Evolutionary conservation across 192 early-diverging fungal species (phyloP), one percentile per base, ranked within the genome.

Genomic region (Spizellomyces punctatus): DNA sequence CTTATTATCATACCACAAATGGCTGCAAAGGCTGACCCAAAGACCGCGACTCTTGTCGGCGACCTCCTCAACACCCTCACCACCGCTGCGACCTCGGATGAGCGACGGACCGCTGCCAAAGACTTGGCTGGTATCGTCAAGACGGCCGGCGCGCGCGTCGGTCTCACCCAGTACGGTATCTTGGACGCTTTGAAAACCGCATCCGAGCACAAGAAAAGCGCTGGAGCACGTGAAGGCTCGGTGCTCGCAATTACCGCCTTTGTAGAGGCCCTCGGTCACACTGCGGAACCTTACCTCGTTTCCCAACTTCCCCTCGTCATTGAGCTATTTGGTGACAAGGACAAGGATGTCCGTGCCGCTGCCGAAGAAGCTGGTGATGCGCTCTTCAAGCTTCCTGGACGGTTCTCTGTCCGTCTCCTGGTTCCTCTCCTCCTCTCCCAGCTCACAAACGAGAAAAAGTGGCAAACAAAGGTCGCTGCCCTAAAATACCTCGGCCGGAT

Each of bases 361-460:
- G 76, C 79, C 57, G 68, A 76, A 36, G 70, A 59, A 46, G 84
- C 84, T 22, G 79, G 48, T 46, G 75, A 81, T 50, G 79, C 79
- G 41, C 67, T 85, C 58, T 63, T 85, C 47, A 75, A 78, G 36
- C 78, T 81, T 64, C 77, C 80, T 14, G 75, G 68, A 45, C 66
- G 73, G 46, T 82, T 73, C 75, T 68, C 77, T 4, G 74, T 78
- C 69, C 75, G 72, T 60, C 64, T 82, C 60, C 76, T 91, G 75
- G 85, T 93, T 46, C 89, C 90, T 44, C 76, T 86, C 70, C 80
- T 91, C 61, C 73, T 87, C 66, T 84, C 83, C 55, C 86, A 85
- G 61, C 83, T 92, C 72, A 82, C 87, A 64, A 91, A 91, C 79
- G 88, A 89, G 66, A 84, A 89, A 73, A 93, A 89, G 79, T 88